phyloP scores from a whole-genome alignment of 192 early-diverging fungal species.

The Spizellomyces sp. region DNA sequence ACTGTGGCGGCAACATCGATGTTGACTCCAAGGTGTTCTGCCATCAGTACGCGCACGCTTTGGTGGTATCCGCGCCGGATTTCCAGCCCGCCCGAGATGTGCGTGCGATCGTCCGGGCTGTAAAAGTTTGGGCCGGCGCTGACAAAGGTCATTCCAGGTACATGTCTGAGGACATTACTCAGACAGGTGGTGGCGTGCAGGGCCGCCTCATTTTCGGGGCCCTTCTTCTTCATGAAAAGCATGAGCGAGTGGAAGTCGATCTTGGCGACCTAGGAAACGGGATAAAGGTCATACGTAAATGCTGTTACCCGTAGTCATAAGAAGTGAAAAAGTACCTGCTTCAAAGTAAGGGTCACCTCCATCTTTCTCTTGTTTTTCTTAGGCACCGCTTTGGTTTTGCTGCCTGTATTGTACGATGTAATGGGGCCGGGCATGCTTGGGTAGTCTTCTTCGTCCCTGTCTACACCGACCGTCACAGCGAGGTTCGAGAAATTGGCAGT shows the following conservation, averaged over 20 bases:
- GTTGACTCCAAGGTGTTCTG: conserved; percentile 53
- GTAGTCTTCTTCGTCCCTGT: conserved; percentile 11
- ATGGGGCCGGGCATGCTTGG: background rate
- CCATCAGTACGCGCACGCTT: conserved; percentile 32
- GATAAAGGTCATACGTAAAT: background rate
- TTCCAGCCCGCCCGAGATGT: conserved; percentile 41
- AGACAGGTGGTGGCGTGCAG: conserved; percentile 29
- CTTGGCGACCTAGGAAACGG: conserved; percentile 14
- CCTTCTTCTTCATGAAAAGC: conserved; percentile 28
- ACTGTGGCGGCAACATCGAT: conserved; percentile 44
- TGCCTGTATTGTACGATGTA: background rate
- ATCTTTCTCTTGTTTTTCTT: no score
- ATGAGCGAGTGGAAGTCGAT: conserved; percentile 35
- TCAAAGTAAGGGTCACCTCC: background rate
- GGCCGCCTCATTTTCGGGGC: conserved; percentile 25
- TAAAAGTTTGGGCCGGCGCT: conserved; percentile 42
- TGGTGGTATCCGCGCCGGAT: conserved; percentile 51
- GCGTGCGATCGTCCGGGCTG: conserved; percentile 20
- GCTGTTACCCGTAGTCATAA: background rate
- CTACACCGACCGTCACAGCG: conserved; percentile 6
- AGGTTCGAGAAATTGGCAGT: conserved; percentile 1
- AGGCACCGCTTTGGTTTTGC: background rate
- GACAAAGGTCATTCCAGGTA: conserved; percentile 36
- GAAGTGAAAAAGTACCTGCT: background rate
- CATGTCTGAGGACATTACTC: conserved; percentile 34